Evolutionary conservation across 2,329 filamentous ascomycete genomes (phyloP), one percentile per base, ranked within the genome.

Genomic region (Arthrobotrys conoides): DNA sequence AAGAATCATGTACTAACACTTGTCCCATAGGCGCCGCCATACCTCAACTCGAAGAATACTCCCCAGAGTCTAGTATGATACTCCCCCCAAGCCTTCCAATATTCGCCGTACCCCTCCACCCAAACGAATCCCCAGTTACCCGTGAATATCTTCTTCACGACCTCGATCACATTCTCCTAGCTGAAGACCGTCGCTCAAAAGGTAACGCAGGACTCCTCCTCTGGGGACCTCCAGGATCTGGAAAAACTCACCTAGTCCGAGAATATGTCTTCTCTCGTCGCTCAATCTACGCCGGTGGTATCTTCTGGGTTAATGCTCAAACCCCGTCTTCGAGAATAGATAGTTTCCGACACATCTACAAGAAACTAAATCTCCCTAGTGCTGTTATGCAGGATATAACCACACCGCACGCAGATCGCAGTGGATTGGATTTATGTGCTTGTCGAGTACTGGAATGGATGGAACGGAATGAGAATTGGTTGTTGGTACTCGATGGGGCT

Each of bases 221-320:
- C 10, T 88, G 89, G 80, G 89, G 89, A 41, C 88, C 90, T 46
- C 89, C 90, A 1, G 91, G 91, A 0, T 88, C 88, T 14, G 91
- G 91, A 1, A 93, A 93, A 83, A 90, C 90, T 0, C 90, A 92
- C 81, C 84, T 92, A 14, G 90, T 90, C 30, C 87, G 91, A 2
- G 87, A 92, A 83, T 92, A 92, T 82, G 88, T 91, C 81, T 88
- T 86, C 41, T 78, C 71, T 33, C 70, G 80, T 5, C 76, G 81
- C 8, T 84, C 86, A 3, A 85, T 88, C 76, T 92, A 90, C 80
- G 87, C 88, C 0, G 90, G 90, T 0, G 91, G 91, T 0, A 86
- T 92, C 51, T 93, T 91, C 83, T 93, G 91, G 91, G 87, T 92
- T 16, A 87, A 90, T 61, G 89, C 90, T 8, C 90, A 89, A 80